Conservation (phyloP, 2,329 filamentous ascomycete species). For the Penicillium vulpinum region DNA sequence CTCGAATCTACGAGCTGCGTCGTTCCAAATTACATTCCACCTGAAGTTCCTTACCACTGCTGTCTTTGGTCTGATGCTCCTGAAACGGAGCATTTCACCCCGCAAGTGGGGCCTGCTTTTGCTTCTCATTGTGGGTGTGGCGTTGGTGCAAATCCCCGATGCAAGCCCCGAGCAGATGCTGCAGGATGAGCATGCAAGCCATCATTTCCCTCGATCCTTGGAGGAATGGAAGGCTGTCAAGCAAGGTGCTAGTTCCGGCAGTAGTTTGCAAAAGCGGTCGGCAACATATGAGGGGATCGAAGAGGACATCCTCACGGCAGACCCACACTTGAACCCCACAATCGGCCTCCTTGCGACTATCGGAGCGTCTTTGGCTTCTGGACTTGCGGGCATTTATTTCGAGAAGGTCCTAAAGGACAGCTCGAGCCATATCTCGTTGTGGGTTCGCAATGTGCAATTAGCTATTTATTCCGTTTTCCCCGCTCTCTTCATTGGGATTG, state of each 20-base stretch:
- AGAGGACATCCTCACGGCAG: constrained; percentile 55
- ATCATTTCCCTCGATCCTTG: constrained; percentile 75
- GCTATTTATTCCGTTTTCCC: constrained; percentile 93
- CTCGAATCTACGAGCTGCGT: constrained; percentile 85
- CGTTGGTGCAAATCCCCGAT: constrained; percentile 77
- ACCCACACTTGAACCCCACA: constrained; percentile 69
- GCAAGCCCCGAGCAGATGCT: constrained; percentile 56
- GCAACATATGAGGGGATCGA: constrained; percentile 90
- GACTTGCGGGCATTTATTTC: constrained; percentile 69
- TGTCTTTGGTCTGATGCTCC: constrained; percentile 76
- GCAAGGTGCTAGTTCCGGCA: constrained; percentile 36
- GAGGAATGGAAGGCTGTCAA: constrained; percentile 68
- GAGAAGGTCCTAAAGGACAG: constrained; percentile 89
- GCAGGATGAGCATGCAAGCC: constrained; percentile 60
- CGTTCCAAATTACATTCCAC: constrained; percentile 92
- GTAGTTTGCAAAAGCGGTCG: constrained; percentile 65
- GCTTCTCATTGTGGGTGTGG: constrained; percentile 77
- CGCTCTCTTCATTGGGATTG: constrained; percentile 78
- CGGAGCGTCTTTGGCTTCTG: constrained; percentile 75
- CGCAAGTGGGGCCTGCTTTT: constrained; percentile 80
- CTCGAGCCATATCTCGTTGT: constrained; percentile 72
- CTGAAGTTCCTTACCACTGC: constrained; percentile 92
- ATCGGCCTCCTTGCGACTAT: constrained; percentile 78
- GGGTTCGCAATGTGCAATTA: constrained; percentile 92
- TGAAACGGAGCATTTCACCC: constrained; percentile 67